Evolutionary conservation across 768 basidiomycete species (phyloP), one percentile per base, ranked within the genome.

Genomic region (Zangia roseola): DNA sequence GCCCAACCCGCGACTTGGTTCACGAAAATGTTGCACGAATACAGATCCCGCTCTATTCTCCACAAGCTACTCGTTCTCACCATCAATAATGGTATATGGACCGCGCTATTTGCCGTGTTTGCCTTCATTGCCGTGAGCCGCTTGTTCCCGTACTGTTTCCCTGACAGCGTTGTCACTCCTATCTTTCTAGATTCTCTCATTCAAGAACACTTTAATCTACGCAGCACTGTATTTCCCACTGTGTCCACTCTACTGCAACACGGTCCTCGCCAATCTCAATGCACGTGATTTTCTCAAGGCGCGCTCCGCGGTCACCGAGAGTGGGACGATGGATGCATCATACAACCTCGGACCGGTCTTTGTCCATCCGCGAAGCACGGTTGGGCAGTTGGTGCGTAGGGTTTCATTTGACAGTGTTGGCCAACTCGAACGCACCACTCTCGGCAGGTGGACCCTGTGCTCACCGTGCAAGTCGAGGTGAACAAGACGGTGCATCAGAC

Each of bases 81-180:
- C 8, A 24, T 53, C 40, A 53, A 52, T 26, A 56, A 47, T 25
- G 50, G 47, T 5, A 28, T 46, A 16, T 56, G 56, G 54, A 58
- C 51, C n/a, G 44, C 50, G 16, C 7, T 56, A 17, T 53, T 47
- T 26, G 44, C 43, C 10, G 20, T 47, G 2, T 13, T 40, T 8
- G 40, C 35, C 20, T 37, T 57, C 6, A 35, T 53, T 10, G 0
- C 36, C 2, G 51, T 50, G 20, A 49, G 45, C 13, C 10, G 12
- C 10, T 25, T 17, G 10, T 34, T 17, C 23, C 14, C 19, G 19
- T 33, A n/a, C 14, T 13, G 12, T 35, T 6, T 19, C 6, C 20
- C 26, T 25, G 26, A 14, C 16, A 16, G 14, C 17, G 13, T 5
- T 9, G 9, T 13, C 9, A 10, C 13, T 14, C 19, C 37, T 25